Evolutionary conservation across 192 early-diverging fungal species (phyloP), one percentile per base, ranked within the genome.

Genomic region (Coemansia nantahalensis): DNA sequence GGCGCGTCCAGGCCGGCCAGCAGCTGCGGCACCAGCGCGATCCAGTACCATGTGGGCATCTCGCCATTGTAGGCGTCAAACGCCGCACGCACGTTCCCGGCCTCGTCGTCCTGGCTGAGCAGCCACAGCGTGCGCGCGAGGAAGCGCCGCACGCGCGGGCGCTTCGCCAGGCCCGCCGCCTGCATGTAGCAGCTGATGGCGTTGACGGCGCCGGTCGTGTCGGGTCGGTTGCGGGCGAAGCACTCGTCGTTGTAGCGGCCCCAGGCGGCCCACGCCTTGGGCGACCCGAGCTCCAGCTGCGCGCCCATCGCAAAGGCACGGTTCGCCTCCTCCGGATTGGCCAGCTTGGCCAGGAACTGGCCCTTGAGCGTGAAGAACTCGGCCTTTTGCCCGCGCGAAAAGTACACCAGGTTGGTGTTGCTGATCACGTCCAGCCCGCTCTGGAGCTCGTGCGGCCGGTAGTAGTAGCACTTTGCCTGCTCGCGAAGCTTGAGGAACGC

Each of bases 321-420:
- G 54, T 89, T 89, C 4, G 95, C 97, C 40, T 97, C 94, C 12
- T 86, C 83, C 37, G 87, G 85, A 34, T 90, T 79, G 39, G 80
- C 83, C 38, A 97, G 73, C 62, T 95, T 94, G 17, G 92, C 82
- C 23, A 95, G 62, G 81, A 99, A 97, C 76, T 88, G 84, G 14
- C 92, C 97, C 78, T 96, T 94, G 48, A 99, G 80, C 30, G 93
- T 89, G 55, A 90, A 96, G 68, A 99, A 99, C 62, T 99, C 97
- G 14, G 97, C 92, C 66, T 91, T 95, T 71, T 99, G 97, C 16
- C 80, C 76, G 6, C 71, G 68, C 32, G 81, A 88, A 71, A 99
- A 99, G 74, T 96, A 99, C 49, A 91, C 80, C 57, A 99, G 71
- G 56, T 99, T 99, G 17, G 97, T 99, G 68, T 98, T 98, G 78